Evolutionary conservation across 306 rosid genomes (phyloP).

Genomic region (Quercus cerris): DNA sequence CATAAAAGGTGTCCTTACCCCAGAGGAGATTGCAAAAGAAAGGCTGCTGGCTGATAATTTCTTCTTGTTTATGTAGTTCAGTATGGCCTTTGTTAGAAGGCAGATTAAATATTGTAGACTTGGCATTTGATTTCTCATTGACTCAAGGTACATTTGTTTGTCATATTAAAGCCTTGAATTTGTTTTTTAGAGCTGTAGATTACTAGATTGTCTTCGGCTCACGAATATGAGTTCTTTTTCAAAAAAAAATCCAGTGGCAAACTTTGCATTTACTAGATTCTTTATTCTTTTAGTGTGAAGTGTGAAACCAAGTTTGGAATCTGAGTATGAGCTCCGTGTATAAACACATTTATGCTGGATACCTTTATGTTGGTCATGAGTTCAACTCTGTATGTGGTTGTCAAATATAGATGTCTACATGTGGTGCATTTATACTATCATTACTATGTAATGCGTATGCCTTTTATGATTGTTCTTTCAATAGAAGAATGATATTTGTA

Average conservation of each 20-base stretch:
- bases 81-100: neutral
- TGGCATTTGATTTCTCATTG: neutral
- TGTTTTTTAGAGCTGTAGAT: neutral
- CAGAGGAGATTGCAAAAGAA: constrained; percentile 73
- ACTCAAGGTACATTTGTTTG: neutral
- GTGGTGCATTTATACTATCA: neutral
- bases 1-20: constrained; percentile 75
- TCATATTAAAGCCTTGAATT: no score
- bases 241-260: neutral
- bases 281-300: neutral
- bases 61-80: neutral
- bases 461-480: neutral
- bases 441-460: neutral
- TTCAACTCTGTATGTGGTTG: no score
- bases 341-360: neutral
- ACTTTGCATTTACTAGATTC: neutral
- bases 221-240: neutral
- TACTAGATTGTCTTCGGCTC: neutral
- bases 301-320: neutral
- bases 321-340: neutral
- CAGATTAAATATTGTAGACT: neutral
- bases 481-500: neutral
- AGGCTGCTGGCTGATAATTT: neutral
- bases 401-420: neutral
- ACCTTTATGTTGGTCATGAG: neutral